These are phyloP conservation scores for Calonectria montana DNA, from an alignment of 2,329 filamentous ascomycete species.

Conservation along the genomic window DNA sequence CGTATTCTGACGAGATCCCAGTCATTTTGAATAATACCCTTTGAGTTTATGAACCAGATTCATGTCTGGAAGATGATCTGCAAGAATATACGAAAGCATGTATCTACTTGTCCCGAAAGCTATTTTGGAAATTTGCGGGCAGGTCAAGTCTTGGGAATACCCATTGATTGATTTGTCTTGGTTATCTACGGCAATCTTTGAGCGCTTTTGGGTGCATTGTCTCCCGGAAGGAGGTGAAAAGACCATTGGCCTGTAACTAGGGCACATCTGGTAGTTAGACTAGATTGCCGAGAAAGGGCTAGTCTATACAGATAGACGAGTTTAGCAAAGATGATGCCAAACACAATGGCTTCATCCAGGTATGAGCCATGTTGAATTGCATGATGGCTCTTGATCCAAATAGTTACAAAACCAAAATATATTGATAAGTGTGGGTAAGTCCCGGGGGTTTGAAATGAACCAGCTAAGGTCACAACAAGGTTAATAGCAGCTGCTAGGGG, in stretches of 20 bases:
- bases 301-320: background rate
- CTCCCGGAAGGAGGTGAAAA: background rate
- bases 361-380: background rate
- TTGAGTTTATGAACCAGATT: background rate
- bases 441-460: no score
- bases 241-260: background rate
- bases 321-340: background rate
- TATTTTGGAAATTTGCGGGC: background rate
- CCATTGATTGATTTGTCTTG: background rate
- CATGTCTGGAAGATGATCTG: background rate
- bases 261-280: background rate
- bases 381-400: background rate
- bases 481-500: no score
- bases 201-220: background rate
- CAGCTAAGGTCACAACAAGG: no score
- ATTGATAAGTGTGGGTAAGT: no score
- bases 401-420: background rate
- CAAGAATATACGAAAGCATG: background rate
- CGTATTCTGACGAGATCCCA: constrained; percentile 8
- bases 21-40: background rate
- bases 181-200: background rate
- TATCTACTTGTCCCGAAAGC: background rate
- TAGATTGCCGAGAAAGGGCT: background rate
- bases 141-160: background rate
- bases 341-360: background rate